Conservation (phyloP, 768 basidiomycete species). For the Russula olivacea region DNA sequence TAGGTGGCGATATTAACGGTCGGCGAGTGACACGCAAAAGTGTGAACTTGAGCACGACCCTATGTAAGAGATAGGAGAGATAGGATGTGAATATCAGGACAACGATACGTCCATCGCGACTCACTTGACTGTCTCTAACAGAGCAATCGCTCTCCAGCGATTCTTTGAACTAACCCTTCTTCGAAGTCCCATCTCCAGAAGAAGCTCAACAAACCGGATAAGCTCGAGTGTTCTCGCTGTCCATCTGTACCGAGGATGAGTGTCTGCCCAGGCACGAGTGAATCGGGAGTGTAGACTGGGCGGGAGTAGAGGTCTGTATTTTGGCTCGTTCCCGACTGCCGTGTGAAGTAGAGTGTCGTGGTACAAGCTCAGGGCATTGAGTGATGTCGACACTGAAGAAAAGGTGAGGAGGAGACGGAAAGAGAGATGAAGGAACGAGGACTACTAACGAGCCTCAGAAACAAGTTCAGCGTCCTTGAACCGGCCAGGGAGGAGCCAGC, state of each 20-base stretch:
- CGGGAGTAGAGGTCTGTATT: slow-evolving; percentile 70
- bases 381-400: slow-evolving; percentile 68
- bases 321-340: slow-evolving; percentile 57
- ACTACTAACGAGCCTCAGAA: slow-evolving; percentile 81
- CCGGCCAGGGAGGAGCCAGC: slow-evolving; percentile 93
- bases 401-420: slow-evolving; percentile 9
- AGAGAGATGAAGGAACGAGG: slow-evolving; percentile 17
- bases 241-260: slow-evolving; percentile 67
- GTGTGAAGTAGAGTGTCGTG: slow-evolving; percentile 87
- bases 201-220: slow-evolving; percentile 72
- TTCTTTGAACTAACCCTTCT: slow-evolving; percentile 58
- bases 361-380: slow-evolving; percentile 88
- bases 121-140: slow-evolving; percentile 83
- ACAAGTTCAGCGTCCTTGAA: slow-evolving; percentile 97
- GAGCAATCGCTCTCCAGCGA: slow-evolving; percentile 71
- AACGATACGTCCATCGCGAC: slow-evolving; percentile 27
- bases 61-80: slow-evolving; percentile 32
- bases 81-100: slow-evolving; percentile 18
- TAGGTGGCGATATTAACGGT: slow-evolving; percentile 68
- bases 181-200: slow-evolving; percentile 83
- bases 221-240: slow-evolving; percentile 68
- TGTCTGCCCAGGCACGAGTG: slow-evolving; percentile 80
- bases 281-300: slow-evolving; percentile 79
- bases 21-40: slow-evolving; percentile 70
- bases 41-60: slow-evolving; percentile 67